A percentile compares a stretch with the other conserved stretches of the same genome.
Evolutionary conservation across 495 filamentous ascomycete species (phyloP).

Genomic region (Aspergillus nanangensis): DNA sequence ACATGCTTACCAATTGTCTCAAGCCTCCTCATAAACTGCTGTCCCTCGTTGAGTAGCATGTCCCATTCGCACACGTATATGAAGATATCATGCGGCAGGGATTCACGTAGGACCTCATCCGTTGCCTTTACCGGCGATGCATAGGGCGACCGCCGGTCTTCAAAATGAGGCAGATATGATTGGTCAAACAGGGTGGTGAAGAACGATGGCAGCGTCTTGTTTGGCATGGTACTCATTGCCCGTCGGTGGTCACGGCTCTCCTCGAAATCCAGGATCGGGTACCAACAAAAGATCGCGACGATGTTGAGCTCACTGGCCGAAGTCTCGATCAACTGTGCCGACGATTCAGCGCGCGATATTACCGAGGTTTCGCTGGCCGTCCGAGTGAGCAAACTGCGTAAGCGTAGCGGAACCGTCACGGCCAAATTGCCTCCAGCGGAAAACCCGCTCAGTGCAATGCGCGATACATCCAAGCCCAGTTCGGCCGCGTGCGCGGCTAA

Average conservation of each 20-base stretch:
- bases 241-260: slow-evolving; percentile 69
- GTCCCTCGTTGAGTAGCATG: slow-evolving; percentile 77
- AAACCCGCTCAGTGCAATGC: slow-evolving; percentile 78
- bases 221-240: slow-evolving; percentile 55
- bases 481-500: slow-evolving; percentile 56
- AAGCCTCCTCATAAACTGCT: slow-evolving; percentile 62
- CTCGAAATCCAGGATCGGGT: slow-evolving; percentile 82
- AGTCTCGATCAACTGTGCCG: slow-evolving; percentile 30
- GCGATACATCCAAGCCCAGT: slow-evolving; percentile 49
- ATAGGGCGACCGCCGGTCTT: slow-evolving; percentile 51
- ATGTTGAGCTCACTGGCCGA: slow-evolving; percentile 38
- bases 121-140: slow-evolving; percentile 60
- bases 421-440: slow-evolving; percentile 83
- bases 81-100: slow-evolving; percentile 60
- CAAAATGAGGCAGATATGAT: slow-evolving; percentile 61
- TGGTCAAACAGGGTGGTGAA: slow-evolving; percentile 86
- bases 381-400: slow-evolving; percentile 35
- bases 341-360: slow-evolving; percentile 32
- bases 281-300: slow-evolving; percentile 67
- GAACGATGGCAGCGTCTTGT: slow-evolving; percentile 66
- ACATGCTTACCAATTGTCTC: slow-evolving; percentile 62
- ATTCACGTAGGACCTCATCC: slow-evolving; percentile 42
- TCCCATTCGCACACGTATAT: slow-evolving; percentile 88
- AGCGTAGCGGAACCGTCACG: slow-evolving; percentile 71
- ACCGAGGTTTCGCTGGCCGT: slow-evolving; percentile 19